Evolutionary conservation across 768 basidiomycete genomes (phyloP).

Genomic region (Zangia roseola): DNA sequence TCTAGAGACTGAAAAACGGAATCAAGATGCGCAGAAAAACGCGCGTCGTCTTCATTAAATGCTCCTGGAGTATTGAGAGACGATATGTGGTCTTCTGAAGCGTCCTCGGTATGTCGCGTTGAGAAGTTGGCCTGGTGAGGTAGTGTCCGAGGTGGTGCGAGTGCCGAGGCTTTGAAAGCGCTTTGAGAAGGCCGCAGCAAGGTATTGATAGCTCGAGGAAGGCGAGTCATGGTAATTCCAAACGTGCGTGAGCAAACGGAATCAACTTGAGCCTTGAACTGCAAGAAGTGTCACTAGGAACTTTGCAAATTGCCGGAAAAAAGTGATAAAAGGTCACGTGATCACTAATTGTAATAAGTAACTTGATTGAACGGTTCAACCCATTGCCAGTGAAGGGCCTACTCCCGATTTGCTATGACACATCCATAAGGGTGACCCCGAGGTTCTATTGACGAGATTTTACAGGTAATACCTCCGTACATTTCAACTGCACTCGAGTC

Average conservation of each 20-base stretch:
- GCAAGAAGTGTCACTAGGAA: conserved; percentile 1
- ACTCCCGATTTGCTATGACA: too few relatives aligned
- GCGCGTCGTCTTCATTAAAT: conserved; percentile 19
- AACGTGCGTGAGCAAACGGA: not conserved
- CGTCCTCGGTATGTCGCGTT: conserved; percentile 8
- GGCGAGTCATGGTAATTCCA: conserved; percentile 18
- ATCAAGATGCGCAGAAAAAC: conserved; percentile 55
- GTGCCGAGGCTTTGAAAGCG: conserved; percentile 9
- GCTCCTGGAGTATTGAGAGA: not conserved
- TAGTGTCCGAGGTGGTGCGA: conserved; percentile 17
- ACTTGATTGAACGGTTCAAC: too few relatives aligned
- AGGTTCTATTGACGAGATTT: not conserved
- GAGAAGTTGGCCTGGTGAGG: conserved; percentile 7
- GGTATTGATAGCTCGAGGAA: conserved; percentile 15
- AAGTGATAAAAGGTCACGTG: conserved; percentile 23
- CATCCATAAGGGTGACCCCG: not conserved
- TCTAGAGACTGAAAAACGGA: conserved; percentile 61
- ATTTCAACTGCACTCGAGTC: not conserved
- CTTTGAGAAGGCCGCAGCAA: conserved; percentile 10
- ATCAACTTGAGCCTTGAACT: not conserved
- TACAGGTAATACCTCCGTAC: not conserved
- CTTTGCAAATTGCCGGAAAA: conserved; percentile 1
- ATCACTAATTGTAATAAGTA: not conserved
- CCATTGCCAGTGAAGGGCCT: too few relatives aligned
- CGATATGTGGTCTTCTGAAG: conserved; percentile 1